Evolutionary conservation across 768 basidiomycete genomes (phyloP).

Genomic region (Podaxis pistillaris): DNA sequence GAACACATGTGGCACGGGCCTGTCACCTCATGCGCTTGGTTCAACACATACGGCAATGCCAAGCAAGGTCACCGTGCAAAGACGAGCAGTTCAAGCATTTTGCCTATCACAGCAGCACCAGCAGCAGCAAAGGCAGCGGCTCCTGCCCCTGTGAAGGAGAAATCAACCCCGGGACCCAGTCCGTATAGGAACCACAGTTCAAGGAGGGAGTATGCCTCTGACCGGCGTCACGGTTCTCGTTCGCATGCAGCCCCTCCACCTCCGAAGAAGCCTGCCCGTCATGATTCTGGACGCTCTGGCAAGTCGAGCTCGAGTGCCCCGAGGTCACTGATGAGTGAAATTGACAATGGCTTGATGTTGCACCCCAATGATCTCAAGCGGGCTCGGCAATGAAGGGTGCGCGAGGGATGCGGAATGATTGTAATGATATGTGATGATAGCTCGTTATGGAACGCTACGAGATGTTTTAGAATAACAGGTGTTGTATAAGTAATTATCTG

Average conservation of each 20-base stretch:
- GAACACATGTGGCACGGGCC: constrained; percentile 67
- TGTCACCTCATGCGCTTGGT: constrained; percentile 74
- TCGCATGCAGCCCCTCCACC: background rate
- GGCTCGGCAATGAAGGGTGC: background rate
- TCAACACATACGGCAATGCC: constrained; percentile 47
- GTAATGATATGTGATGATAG: constrained; percentile 3
- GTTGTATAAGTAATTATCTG: background rate
- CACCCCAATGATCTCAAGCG: constrained; percentile 28
- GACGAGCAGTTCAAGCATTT: constrained; percentile 35
- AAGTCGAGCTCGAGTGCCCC: constrained; percentile 31
- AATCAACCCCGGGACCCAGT: constrained; percentile 21
- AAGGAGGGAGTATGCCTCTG: constrained; percentile 21
- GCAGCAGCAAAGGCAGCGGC: constrained; percentile 20
- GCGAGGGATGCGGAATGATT: background rate
- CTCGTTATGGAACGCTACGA: constrained; percentile 12
- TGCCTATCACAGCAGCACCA: constrained; percentile 31
- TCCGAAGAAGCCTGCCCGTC: constrained; percentile 26
- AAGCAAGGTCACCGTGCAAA: constrained; percentile 34
- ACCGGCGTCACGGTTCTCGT: constrained; percentile 5
- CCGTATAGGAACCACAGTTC: constrained; percentile 27
- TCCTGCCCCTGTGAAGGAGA: constrained; percentile 22
- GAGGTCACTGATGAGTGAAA: constrained; percentile 32
- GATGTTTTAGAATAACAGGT: background rate
- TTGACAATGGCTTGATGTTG: constrained; percentile 42
- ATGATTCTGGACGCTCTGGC: constrained; percentile 24